Evolutionary conservation across 345 rosid genomes (phyloP).

Genomic region (Citropsis articulata): DNA sequence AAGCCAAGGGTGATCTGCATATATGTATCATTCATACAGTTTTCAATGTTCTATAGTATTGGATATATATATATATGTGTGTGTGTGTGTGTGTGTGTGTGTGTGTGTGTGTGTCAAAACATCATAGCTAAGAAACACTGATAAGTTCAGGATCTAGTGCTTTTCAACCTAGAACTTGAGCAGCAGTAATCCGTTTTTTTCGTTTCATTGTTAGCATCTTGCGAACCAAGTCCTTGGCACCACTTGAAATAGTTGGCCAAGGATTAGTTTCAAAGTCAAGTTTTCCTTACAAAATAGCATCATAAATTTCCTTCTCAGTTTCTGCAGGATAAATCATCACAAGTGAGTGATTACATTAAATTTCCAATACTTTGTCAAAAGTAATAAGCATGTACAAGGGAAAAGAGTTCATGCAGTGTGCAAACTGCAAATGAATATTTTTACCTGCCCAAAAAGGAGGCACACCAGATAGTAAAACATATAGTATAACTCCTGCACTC

Average conservation of each 20-base stretch:
- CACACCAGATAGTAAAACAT: slow-evolving; percentile 86
- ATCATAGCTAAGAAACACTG: not conserved
- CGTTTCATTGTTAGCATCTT: slow-evolving; percentile 71
- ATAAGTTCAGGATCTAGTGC: not conserved
- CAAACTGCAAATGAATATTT: not conserved
- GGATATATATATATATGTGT: not conserved
- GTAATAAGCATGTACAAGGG: not conserved
- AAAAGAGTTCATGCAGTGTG: not conserved
- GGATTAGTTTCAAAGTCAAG: slow-evolving; percentile 72
- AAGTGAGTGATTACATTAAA: not conserved
- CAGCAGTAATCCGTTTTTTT: slow-evolving; percentile 58
- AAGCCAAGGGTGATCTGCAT: slow-evolving; percentile 29
- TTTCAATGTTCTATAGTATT: not conserved
- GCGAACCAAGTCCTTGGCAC: slow-evolving; percentile 80
- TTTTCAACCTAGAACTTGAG: slow-evolving; percentile 63
- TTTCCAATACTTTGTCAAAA: no score
- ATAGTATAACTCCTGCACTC: slow-evolving; percentile 85
- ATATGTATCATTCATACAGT: not conserved
- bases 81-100: no score
- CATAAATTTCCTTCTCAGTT: slow-evolving; percentile 74
- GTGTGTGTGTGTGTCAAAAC: not conserved
- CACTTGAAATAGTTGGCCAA: slow-evolving; percentile 72
- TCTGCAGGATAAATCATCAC: slow-evolving; percentile 36
- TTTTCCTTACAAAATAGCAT: slow-evolving; percentile 66
- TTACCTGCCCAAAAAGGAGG: slow-evolving; percentile 98